These are phyloP conservation scores for Spiraea crenata DNA, from an alignment of 331 rosid genomes.

Conservation along the genomic window DNA sequence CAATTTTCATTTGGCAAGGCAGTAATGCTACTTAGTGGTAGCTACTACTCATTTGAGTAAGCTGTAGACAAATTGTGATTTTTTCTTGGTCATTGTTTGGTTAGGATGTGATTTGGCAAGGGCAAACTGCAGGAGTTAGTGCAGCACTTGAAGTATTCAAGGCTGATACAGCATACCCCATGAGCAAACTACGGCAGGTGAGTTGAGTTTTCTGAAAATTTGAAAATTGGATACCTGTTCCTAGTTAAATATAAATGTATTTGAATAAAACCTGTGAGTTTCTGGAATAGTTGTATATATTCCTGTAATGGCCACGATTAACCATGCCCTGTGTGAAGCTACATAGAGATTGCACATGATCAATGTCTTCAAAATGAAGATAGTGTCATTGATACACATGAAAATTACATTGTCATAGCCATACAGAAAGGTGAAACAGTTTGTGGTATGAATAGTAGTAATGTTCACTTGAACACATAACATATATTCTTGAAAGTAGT, in stretches of 20 bases:
- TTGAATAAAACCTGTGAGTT: neutral
- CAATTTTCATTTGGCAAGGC: neutral
- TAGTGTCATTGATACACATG: neutral
- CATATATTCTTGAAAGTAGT: neutral
- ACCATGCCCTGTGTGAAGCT: neutral
- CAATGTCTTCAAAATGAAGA: neutral
- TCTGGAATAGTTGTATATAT: neutral
- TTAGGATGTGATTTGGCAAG: slow-evolving; percentile 95
- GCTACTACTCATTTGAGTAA: neutral
- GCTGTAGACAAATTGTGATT: neutral
- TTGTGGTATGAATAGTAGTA: neutral
- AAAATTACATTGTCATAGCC: neutral
- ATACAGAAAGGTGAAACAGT: neutral
- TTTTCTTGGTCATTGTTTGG: slow-evolving; percentile 9
- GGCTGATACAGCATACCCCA: slow-evolving; percentile 81
- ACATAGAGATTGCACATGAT: neutral
- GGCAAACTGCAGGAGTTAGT: slow-evolving; percentile 71
- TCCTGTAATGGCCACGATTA: neutral
- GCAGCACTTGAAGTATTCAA: slow-evolving; percentile 69
- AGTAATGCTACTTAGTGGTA: neutral
- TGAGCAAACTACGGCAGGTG: slow-evolving; percentile 69
- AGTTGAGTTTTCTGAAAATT: slow-evolving; percentile 23
- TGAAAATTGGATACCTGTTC: slow-evolving; percentile 5
- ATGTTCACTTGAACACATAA: neutral
- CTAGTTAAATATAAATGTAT: slow-evolving; percentile 9